Percentiles rank a stretch among this genome's conserved stretches.
Conservation (phyloP, 306 rosid genomes). For the Begonia loranthoides region DNA sequence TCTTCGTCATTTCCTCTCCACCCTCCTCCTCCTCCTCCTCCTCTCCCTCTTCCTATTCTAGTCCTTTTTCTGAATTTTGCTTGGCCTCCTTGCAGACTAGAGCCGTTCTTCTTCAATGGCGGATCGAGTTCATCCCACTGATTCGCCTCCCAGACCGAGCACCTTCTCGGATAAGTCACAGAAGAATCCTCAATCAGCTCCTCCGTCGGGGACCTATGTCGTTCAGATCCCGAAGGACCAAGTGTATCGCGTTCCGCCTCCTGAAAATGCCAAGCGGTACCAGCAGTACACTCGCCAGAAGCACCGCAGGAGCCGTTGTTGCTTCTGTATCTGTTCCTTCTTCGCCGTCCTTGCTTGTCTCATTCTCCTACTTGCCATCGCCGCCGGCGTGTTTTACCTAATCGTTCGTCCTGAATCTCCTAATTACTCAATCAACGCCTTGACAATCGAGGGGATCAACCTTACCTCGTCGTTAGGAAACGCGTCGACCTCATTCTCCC, state of each 20-base stretch:
- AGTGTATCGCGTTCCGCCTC: conserved; percentile 72
- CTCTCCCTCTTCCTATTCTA: too few species aligned
- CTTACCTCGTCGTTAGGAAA: conserved; percentile 14
- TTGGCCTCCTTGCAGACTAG: not conserved
- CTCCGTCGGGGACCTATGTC: conserved; percentile 48
- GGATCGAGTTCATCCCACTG: conserved; percentile 53
- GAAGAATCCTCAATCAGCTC: conserved; percentile 8
- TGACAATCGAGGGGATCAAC: conserved; percentile 35
- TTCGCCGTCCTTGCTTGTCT: conserved; percentile 18
- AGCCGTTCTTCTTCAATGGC: conserved; percentile 23
- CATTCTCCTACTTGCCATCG: conserved; percentile 20
- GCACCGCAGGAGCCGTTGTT: conserved; percentile 16
- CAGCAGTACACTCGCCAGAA: conserved; percentile 23
- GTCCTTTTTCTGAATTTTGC: too few species aligned
- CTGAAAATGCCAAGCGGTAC: conserved; percentile 44
- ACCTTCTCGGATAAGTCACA: too few species aligned
- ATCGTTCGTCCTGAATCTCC: conserved; percentile 46
- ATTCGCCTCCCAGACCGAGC: conserved; percentile 9
- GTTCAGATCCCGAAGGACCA: conserved; percentile 65
- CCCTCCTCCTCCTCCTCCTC: too few species aligned
- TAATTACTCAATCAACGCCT: conserved; percentile 25
- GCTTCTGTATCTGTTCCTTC: conserved; percentile 33
- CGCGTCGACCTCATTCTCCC: conserved; percentile 17
- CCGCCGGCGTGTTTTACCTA: conserved; percentile 45
- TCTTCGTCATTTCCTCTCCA: conserved; percentile 3